These are phyloP conservation scores for Penicillium salamii DNA, from an alignment of 495 filamentous ascomycete species.

Conservation along the genomic window DNA sequence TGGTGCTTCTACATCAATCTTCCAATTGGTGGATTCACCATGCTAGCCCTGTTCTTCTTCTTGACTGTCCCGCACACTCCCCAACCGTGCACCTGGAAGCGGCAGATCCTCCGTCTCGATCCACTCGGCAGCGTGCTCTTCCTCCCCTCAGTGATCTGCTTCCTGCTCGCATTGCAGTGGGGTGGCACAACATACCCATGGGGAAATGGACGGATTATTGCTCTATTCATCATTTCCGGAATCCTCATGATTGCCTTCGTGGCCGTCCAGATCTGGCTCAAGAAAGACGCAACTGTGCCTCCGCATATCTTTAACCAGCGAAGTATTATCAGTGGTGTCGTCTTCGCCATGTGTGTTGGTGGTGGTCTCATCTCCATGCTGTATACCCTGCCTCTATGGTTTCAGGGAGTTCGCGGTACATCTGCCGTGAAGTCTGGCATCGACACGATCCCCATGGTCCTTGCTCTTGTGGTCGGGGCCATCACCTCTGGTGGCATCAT, in stretches of 20 bases:
- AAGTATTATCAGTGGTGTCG: conserved; percentile 48
- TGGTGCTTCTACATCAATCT: conserved; percentile 68
- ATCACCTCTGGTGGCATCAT: conserved; percentile 51
- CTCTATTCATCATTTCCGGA: conserved; percentile 47
- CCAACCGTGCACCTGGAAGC: conserved; percentile 8
- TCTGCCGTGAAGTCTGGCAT: conserved; percentile 35
- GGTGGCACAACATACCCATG: conserved; percentile 57
- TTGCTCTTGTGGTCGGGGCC: conserved; percentile 41
- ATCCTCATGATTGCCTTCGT: conserved; percentile 44
- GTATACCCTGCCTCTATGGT: conserved; percentile 72
- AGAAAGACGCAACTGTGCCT: conserved; percentile 50
- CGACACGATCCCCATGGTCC: conserved; percentile 40
- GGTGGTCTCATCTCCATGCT: conserved; percentile 37
- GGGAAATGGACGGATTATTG: conserved; percentile 51
- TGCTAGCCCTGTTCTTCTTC: conserved; percentile 47
- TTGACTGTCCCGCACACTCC: conserved; percentile 30
- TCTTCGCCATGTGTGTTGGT: conserved; percentile 24
- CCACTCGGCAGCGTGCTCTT: conserved; percentile 48
- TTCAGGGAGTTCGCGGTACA: conserved; percentile 57
- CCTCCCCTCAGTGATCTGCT: conserved; percentile 47
- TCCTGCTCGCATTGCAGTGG: conserved; percentile 60
- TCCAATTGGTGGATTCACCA: conserved; percentile 53
- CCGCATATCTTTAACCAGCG: conserved; percentile 55
- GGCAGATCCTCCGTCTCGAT: conserved; percentile 48
- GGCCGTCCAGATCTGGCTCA: conserved; percentile 42